Percentiles rank a stretch among this genome's conserved stretches.
Conservation (phyloP, 2,329 filamentous ascomycete species). For the Neofusicoccum ribis region DNA sequence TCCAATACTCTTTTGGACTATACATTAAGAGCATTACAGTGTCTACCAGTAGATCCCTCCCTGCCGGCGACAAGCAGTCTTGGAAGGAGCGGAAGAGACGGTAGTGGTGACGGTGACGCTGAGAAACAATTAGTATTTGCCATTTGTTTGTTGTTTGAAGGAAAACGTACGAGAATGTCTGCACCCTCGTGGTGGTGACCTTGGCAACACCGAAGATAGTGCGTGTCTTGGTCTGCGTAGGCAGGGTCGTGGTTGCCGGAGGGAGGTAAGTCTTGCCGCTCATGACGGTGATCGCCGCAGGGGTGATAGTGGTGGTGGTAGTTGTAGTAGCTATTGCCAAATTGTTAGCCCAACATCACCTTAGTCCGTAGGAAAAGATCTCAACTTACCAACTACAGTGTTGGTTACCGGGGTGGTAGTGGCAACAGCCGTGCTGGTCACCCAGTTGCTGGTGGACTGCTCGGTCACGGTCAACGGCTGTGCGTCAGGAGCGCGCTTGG, state of each 20-base stretch:
- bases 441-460: constrained; percentile 30
- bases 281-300: constrained; percentile 27
- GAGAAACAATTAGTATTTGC: constrained; percentile 11
- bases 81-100: constrained; percentile 26
- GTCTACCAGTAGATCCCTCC: constrained; percentile 25
- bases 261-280: constrained; percentile 24
- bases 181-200: constrained; percentile 23
- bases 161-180: constrained; percentile 25
- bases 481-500: constrained; percentile 38
- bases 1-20: neutral
- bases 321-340: constrained; percentile 20
- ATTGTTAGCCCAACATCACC: neutral
- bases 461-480: constrained; percentile 36
- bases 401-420: constrained; percentile 26
- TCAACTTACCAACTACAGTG: constrained; percentile 23
- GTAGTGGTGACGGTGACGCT: constrained; percentile 29
- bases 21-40: neutral
- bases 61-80: constrained; percentile 24
- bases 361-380: too few relatives aligned
- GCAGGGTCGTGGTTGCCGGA: constrained; percentile 28
- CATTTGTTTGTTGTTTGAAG: neutral
- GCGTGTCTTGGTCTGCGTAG: constrained; percentile 29
- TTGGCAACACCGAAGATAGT: constrained; percentile 26
- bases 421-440: constrained; percentile 27
- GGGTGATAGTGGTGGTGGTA: constrained; percentile 25